Conservation (phyloP, 2,329 filamentous ascomycete genomes). For the Phialocephala sp. region DNA sequence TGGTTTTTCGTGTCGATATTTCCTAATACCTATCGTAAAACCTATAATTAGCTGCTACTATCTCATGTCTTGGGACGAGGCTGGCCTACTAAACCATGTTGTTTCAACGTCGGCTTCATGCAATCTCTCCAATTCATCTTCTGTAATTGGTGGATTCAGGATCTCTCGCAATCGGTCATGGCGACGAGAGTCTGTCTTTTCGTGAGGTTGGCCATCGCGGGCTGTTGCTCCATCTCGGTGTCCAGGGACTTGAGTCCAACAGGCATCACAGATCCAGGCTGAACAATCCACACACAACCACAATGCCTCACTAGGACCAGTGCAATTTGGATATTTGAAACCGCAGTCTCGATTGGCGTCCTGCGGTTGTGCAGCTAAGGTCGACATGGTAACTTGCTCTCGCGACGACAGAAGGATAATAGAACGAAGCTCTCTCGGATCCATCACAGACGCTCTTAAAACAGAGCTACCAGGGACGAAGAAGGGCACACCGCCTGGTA, state of each 20-base stretch:
- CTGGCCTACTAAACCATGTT: conserved; percentile 12
- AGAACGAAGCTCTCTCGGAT: no score
- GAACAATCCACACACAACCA: conserved; percentile 12
- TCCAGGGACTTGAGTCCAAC: conserved; percentile 10
- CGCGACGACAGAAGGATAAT: no score
- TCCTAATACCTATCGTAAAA: not conserved
- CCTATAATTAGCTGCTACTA: not conserved
- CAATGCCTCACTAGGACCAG: not conserved
- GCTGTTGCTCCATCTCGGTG: not conserved
- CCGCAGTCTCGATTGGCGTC: not conserved
- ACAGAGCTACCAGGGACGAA: no score
- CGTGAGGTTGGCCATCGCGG: conserved; percentile 5
- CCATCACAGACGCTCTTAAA: no score
- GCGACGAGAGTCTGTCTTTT: not conserved
- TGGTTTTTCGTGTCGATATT: not conserved
- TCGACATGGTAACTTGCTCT: not conserved
- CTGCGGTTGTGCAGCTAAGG: not conserved
- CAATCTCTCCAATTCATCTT: conserved; percentile 4
- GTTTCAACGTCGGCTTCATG: conserved; percentile 10
- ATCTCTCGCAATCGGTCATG: conserved; percentile 8
- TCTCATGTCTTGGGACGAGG: not conserved
- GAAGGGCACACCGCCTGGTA: no score
- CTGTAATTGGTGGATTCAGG: conserved; percentile 6
- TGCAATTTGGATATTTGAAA: not conserved
- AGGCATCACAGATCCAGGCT: conserved; percentile 5